A percentile compares a stretch with the other conserved stretches of the same genome.
Conservation (phyloP, 1,284 basidiomycete genomes). For the Schizophyllum amplum region DNA sequence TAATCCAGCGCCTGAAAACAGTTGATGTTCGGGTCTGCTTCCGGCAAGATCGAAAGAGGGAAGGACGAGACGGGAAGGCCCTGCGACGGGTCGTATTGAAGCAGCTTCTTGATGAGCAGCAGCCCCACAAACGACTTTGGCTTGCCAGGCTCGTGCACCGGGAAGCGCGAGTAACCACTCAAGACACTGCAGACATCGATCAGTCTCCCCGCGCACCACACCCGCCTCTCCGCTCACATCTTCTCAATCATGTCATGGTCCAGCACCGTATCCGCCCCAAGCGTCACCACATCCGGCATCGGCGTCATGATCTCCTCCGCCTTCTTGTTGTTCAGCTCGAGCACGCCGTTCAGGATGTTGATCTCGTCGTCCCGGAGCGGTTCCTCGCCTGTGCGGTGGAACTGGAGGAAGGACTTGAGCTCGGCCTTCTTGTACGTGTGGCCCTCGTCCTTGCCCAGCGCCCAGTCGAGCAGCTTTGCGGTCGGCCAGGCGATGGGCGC, state of each 20-base stretch:
- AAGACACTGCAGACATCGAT: conserved; percentile 34
- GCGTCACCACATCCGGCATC: conserved; percentile 75
- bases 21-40: conserved; percentile 80
- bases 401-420: conserved; percentile 88
- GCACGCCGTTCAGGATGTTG: conserved; percentile 79
- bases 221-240: conserved; percentile 35
- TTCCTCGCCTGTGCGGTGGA: conserved; percentile 82
- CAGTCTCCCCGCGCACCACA: neutral
- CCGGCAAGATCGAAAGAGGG: conserved; percentile 78
- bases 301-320: conserved; percentile 86
- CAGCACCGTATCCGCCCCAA: conserved; percentile 72
- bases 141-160: conserved; percentile 76
- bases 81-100: conserved; percentile 85
- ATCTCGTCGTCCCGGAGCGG: conserved; percentile 88
- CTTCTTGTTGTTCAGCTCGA: conserved; percentile 80
- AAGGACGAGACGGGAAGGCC: conserved; percentile 71
- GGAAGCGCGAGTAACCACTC: conserved; percentile 92
- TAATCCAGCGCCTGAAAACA: conserved; percentile 83
- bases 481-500: conserved; percentile 86
- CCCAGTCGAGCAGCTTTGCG: conserved; percentile 77
- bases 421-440: conserved; percentile 90
- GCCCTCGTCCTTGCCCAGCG: conserved; percentile 64
- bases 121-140: conserved; percentile 80
- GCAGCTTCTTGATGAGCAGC: conserved; percentile 84
- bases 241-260: conserved; percentile 75